These are phyloP conservation scores for Lepiota brunneoincarnata DNA, from an alignment of 768 basidiomycete genomes.

Conservation along the genomic window DNA sequence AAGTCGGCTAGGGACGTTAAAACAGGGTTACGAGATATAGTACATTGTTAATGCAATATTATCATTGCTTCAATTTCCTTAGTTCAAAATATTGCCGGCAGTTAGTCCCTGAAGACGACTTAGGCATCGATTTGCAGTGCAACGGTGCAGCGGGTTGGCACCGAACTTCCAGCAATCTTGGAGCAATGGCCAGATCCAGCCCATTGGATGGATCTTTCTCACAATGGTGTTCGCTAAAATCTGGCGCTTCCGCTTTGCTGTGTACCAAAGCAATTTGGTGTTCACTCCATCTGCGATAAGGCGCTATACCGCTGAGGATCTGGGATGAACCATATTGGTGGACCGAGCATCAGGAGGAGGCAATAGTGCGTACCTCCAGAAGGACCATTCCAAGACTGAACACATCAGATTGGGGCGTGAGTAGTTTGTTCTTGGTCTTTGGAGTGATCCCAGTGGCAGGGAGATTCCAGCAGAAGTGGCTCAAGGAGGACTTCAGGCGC, in stretches of 20 bases:
- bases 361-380: background rate
- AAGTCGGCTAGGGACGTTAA: too few species aligned
- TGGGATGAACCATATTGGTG: background rate
- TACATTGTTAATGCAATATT: too few species aligned
- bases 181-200: too few species aligned
- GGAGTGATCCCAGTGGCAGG: background rate
- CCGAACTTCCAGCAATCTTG: too few species aligned
- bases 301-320: background rate
- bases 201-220: too few species aligned
- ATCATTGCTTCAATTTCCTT: too few species aligned
- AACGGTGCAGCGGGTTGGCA: too few species aligned
- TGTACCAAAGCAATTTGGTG: background rate
- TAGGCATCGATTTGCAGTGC: too few species aligned
- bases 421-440: background rate
- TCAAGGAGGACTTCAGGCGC: slow-evolving; percentile 1
- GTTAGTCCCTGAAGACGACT: too few species aligned
- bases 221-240: background rate
- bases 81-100: too few species aligned
- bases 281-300: background rate
- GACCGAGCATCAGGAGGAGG: background rate
- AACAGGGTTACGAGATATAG: too few species aligned
- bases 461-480: background rate
- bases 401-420: background rate
- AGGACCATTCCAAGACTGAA: slow-evolving; percentile 8
- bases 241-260: background rate